phyloP scores from a whole-genome alignment of 192 early-diverging fungal species.

The Spizellomyces sp. region DNA sequence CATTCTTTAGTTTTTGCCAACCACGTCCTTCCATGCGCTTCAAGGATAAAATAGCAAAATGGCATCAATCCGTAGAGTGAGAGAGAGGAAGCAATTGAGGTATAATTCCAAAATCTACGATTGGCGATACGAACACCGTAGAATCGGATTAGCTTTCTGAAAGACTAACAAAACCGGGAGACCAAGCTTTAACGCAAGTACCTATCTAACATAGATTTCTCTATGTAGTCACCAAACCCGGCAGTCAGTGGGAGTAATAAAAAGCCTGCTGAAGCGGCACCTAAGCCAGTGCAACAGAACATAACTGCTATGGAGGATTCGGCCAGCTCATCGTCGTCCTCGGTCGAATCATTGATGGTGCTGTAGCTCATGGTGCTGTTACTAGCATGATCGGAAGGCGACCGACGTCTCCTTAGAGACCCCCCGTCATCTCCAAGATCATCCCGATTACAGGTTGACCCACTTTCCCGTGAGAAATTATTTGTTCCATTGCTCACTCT shows the following conservation, averaged over 20 bases:
- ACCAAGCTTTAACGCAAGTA: background rate
- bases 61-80: constrained; percentile 32
- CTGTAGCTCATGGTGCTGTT: no score
- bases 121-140: background rate
- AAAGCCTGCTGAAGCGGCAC: constrained; percentile 5
- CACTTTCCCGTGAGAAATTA: background rate
- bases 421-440: background rate
- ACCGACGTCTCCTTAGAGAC: background rate
- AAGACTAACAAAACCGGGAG: background rate
- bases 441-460: background rate
- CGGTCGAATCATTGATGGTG: background rate
- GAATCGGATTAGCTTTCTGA: background rate
- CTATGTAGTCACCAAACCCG: background rate
- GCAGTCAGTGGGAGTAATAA: constrained; percentile 14
- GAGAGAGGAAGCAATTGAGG: constrained; percentile 14
- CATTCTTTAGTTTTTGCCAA: constrained; percentile 29
- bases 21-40: constrained; percentile 25
- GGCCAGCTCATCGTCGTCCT: constrained; percentile 18
- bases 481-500: background rate
- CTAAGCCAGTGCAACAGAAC: constrained; percentile 27
- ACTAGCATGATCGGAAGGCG: background rate
- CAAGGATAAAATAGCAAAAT: constrained; percentile 31
- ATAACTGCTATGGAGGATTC: constrained; percentile 6
- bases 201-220: constrained; percentile 18
- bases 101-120: constrained; percentile 30